A percentile compares a stretch with the other conserved stretches of the same genome.
These are phyloP conservation scores for Quercus suber DNA, from an alignment of 306 rosid species.

Conservation along the genomic window DNA sequence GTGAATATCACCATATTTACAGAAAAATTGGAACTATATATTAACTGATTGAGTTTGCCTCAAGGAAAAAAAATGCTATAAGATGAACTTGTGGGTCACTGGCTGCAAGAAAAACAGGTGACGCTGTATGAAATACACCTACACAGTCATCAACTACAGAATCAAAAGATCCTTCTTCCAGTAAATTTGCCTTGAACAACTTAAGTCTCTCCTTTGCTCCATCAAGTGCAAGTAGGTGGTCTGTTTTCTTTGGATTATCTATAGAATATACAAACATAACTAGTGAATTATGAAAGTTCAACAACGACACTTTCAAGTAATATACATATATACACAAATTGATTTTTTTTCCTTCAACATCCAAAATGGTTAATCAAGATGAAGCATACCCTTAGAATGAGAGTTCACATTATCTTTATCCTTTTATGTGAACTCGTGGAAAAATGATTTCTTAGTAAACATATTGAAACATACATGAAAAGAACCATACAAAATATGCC, in stretches of 20 bases:
- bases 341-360: too few relatives aligned
- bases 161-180: slow-evolving; percentile 17
- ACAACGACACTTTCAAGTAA: too few relatives aligned
- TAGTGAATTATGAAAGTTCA: too few relatives aligned
- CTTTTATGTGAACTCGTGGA: too few relatives aligned
- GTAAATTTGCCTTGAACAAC: slow-evolving; percentile 5
- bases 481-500: too few relatives aligned
- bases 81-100: neutral
- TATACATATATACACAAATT: too few relatives aligned
- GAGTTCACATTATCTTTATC: too few relatives aligned
- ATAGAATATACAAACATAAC: neutral
- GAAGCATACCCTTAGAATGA: too few relatives aligned
- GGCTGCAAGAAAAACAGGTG: neutral
- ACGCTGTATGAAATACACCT: slow-evolving; percentile 15
- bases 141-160: slow-evolving; percentile 8
- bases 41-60: neutral
- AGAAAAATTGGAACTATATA: neutral
- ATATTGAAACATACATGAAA: too few relatives aligned
- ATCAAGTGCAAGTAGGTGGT: slow-evolving; percentile 21
- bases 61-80: neutral
- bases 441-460: too few relatives aligned
- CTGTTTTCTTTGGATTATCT: slow-evolving; percentile 28
- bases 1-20: neutral
- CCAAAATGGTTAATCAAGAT: too few relatives aligned
- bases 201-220: slow-evolving; percentile 31